A percentile compares a stretch with the other conserved stretches of the same genome.
These are phyloP conservation scores for Trichoderma reesei DNA, from an alignment of 495 filamentous ascomycete genomes.

Conservation along the genomic window DNA sequence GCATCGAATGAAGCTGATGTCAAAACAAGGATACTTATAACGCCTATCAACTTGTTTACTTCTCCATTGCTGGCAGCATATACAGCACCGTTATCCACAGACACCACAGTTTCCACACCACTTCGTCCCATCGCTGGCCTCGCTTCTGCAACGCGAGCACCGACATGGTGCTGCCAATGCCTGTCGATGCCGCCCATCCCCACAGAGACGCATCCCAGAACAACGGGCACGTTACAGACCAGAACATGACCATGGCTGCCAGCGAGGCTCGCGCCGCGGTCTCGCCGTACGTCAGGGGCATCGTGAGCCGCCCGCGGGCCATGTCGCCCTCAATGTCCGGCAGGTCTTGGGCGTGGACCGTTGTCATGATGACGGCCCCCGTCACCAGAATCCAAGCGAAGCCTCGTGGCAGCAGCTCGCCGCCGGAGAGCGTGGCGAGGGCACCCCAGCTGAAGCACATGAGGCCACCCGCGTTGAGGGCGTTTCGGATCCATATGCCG, in stretches of 20 bases:
- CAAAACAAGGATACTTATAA: too few relatives aligned
- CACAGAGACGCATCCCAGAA: neutral
- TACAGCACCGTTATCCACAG: neutral
- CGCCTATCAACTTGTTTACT: too few relatives aligned
- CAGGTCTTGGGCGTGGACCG: slow-evolving; percentile 34
- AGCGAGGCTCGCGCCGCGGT: neutral
- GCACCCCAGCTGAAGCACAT: slow-evolving; percentile 27
- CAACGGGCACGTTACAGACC: neutral
- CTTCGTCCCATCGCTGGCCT: neutral
- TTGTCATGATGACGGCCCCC: slow-evolving; percentile 35
- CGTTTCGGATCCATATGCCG: slow-evolving; percentile 36
- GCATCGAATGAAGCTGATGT: too few relatives aligned
- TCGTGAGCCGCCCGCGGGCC: neutral
- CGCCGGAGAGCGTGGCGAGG: slow-evolving; percentile 17
- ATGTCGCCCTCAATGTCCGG: neutral
- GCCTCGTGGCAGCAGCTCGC: slow-evolving; percentile 16
- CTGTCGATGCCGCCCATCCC: neutral
- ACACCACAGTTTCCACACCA: neutral
- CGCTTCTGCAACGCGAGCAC: neutral
- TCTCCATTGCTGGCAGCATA: neutral
- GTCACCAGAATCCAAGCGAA: slow-evolving; percentile 37
- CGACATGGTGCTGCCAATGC: neutral
- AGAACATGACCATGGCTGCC: neutral
- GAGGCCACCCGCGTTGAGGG: slow-evolving; percentile 30
- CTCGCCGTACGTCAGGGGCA: neutral